Evolutionary conservation across 192 early-diverging fungal species (phyloP), one percentile per base, ranked within the genome.

Genomic region (Gigaspora rosea): DNA sequence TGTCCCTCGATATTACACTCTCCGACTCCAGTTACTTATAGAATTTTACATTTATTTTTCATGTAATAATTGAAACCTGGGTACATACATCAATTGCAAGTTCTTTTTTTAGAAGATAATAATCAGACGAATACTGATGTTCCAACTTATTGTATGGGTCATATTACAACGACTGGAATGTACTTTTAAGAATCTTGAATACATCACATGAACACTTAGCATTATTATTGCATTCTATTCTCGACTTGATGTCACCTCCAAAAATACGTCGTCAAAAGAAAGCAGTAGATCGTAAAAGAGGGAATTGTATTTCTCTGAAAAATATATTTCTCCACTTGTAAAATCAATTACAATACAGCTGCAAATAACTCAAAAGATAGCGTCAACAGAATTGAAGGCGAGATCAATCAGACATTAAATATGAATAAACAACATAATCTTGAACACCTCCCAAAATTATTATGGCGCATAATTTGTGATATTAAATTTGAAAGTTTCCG

Each of bases 1-100:
- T 36, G 20, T 27, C 12, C 20, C 2, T 27, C 68, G 9, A 54
- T n/a, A 4, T 8, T 3, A 6, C 35, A 63, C 4, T 47, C 59
- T 35, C 22, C 64, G 32, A 10, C 54, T 8, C 61, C 54, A 8
- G 36, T 27, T 27, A 27, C 74, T 16, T 75, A 65, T 18, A 59
- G 74, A 4, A 64, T 64, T 16, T 64, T 75, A 1, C 74, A 75
- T 62, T 46, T 75, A n/a, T 75, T 75, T 16, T 75, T 36, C 74
- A 75, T 33, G 36, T 35, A 18, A 4, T 75, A 13, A 61, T 75
- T 49, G 59, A 47, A 18, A 41, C 61, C 11, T 75, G 27, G 47
- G 15, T 27, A 41, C 59, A 27, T 41, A 46, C 66, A 68, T 3
- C 41, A 46, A 47, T 49, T 13, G 66, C 20, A 46, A 8, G 4